Percentiles rank a stretch among this genome's conserved stretches.
These are phyloP conservation scores for Aspergillus awamori DNA, from an alignment of 2,329 filamentous ascomycete species.

Conservation along the genomic window DNA sequence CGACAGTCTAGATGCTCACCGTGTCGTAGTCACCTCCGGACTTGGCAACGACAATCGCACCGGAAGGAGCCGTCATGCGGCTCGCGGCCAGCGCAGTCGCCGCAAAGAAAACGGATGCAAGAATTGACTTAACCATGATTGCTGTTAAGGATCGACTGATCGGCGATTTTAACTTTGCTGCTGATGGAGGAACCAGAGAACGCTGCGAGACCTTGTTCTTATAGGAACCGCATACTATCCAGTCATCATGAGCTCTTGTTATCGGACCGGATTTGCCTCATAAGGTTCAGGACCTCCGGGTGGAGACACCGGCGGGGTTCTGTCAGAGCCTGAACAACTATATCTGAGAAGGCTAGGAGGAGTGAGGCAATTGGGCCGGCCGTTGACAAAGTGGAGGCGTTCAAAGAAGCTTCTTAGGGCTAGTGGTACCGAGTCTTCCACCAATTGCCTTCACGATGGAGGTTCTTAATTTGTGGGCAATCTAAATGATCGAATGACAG, in stretches of 20 bases:
- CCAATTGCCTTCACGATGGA: neutral
- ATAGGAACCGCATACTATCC: neutral
- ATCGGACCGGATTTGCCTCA: neutral
- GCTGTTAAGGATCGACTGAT: slow-evolving; percentile 7
- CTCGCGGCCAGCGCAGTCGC: slow-evolving; percentile 25
- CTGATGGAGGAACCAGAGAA: neutral
- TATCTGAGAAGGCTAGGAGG: slow-evolving; percentile 13
- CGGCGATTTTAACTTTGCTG: neutral
- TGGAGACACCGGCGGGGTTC: slow-evolving; percentile 8
- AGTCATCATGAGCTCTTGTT: neutral
- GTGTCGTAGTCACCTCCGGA: slow-evolving; percentile 28
- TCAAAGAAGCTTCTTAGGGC: slow-evolving; percentile 9
- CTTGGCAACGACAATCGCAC: slow-evolving; percentile 29
- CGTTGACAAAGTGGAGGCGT: neutral
- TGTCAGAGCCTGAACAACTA: slow-evolving; percentile 3
- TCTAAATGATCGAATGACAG: neutral
- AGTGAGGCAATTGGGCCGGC: slow-evolving; percentile 4
- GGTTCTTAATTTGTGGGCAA: neutral
- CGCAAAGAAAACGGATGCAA: slow-evolving; percentile 18
- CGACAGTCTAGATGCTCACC: slow-evolving; percentile 10
- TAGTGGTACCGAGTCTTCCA: neutral
- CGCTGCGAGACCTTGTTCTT: neutral
- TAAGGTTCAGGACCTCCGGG: slow-evolving; percentile 10
- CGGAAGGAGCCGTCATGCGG: slow-evolving; percentile 28
- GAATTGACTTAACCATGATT: slow-evolving; percentile 15